Evolutionary conservation across 208 protist species (phyloP).

Genomic region (Trypanosoma rangeli): DNA sequence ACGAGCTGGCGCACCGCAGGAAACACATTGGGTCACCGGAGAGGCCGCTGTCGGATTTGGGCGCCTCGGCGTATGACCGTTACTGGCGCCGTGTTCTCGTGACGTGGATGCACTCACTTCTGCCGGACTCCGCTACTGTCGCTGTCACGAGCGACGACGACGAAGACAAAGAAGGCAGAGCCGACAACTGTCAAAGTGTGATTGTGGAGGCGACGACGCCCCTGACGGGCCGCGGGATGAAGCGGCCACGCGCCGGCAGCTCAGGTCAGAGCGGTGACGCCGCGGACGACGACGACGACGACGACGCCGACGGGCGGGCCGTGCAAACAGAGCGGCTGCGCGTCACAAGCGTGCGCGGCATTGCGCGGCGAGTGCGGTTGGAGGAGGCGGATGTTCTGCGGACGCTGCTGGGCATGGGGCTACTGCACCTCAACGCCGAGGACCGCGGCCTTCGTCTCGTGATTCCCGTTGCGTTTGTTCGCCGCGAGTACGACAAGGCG

Average conservation of each 20-base stretch:
- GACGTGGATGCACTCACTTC: slow-evolving; percentile 47
- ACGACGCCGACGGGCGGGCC: slow-evolving; percentile 21
- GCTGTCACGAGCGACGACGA: background rate
- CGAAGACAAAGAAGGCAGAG: too few relatives aligned
- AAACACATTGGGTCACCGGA: slow-evolving; percentile 96
- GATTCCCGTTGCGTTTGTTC: slow-evolving; percentile 59
- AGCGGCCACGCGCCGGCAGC: slow-evolving; percentile 7
- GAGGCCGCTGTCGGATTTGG: slow-evolving; percentile 98
- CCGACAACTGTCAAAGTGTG: background rate
- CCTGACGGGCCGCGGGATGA: background rate
- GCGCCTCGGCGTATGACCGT: slow-evolving; percentile 87
- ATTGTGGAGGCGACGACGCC: background rate
- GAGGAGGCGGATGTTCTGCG: slow-evolving; percentile 80
- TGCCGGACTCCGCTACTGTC: background rate
- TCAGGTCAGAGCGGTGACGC: background rate
- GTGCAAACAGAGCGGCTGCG: slow-evolving; percentile 12
- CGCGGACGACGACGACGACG: slow-evolving; percentile 24
- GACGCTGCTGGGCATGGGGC: slow-evolving; percentile 69
- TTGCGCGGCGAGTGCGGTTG: slow-evolving; percentile 58
- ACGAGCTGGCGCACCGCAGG: slow-evolving; percentile 97
- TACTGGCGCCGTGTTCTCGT: slow-evolving; percentile 87
- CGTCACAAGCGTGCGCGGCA: slow-evolving; percentile 17
- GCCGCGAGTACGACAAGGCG: slow-evolving; percentile 32
- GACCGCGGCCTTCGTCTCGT: slow-evolving; percentile 57
- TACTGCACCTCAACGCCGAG: slow-evolving; percentile 77